Conservation (phyloP, 2,329 filamentous ascomycete species). For the Ophiognomonia clavigignenti-juglandacearum region DNA sequence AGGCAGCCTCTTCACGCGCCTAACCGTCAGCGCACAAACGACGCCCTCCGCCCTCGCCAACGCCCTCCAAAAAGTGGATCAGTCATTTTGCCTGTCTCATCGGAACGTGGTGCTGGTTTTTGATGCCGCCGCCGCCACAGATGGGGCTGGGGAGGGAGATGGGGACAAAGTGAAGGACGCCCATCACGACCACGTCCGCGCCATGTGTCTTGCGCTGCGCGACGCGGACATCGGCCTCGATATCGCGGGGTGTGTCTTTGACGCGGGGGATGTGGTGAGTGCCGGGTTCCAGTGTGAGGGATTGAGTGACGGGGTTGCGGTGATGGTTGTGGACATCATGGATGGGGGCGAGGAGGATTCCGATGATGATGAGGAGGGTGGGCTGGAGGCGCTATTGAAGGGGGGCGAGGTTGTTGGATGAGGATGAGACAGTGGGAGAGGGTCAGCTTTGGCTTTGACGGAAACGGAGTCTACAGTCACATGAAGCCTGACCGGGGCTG, state of each 20-base stretch:
- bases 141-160: conserved; percentile 5
- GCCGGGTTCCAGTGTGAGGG: conserved; percentile 21
- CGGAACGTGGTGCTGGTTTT: conserved; percentile 18
- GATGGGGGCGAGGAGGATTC: conserved; percentile 16
- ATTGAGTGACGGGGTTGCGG: conserved; percentile 17
- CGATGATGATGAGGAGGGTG: conserved; percentile 16
- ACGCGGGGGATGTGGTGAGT: conserved; percentile 13
- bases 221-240: conserved; percentile 19
- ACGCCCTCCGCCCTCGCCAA: conserved; percentile 12
- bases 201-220: conserved; percentile 20
- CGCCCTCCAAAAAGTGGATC: conserved; percentile 10
- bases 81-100: conserved; percentile 18
- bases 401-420: conserved; percentile 1
- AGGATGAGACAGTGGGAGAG: background rate
- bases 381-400: conserved; percentile 13
- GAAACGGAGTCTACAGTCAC: too few species aligned
- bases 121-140: conserved; percentile 10
- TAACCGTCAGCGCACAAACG: conserved; percentile 17
- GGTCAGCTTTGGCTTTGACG: background rate
- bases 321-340: conserved; percentile 21
- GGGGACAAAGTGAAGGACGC: conserved; percentile 11
- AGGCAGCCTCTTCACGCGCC: conserved; percentile 18
- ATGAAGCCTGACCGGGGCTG: too few species aligned
- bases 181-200: conserved; percentile 21
- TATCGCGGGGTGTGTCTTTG: conserved; percentile 21